Evolutionary conservation across 1,284 basidiomycete genomes (phyloP), one percentile per base, ranked within the genome.

Genomic region (Ceratobasidium sp.): DNA sequence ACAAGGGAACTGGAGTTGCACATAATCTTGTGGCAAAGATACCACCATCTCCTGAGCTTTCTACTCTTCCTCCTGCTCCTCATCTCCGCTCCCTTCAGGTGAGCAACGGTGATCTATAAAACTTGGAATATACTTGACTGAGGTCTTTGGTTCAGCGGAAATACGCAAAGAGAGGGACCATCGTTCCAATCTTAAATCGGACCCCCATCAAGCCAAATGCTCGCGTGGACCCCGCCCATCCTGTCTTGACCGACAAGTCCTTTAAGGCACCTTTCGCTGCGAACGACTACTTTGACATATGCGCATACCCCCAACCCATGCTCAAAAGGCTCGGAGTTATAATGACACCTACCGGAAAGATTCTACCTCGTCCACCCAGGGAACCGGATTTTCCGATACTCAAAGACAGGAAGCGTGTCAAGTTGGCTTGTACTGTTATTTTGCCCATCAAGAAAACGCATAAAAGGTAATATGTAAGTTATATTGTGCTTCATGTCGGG

Each of bases 61-160:
- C 63, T 16, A 30, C 63, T 43, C 63, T 66, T 16, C 63, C 63
- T 26, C 63, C 47, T 23, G 49, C 63, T 35, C 30, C n/a, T 23
- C 50, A 52, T 49, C 47, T 66, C n/a, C 63, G 63, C 49, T 66
- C 63, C 13, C 38, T 66, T 7, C 63, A 66, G 47, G 63, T 66
- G 32, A 66, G 23, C 46, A 46, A 7, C n/a, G 30, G 14, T 32
- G 43, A 8, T 63, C 61, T 16, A n/a, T 16, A 11, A 18, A 8
- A 26, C n/a, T n/a, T n/a, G n/a, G n/a, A n/a, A n/a, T n/a, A n/a
- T n/a, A 26, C 14, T 41, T 14, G 32, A 35, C 23, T 41, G 41
- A 28, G 28, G 21, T 43, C 35, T 43, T n/a, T n/a, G n/a, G n/a
- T 4, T 21, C 21, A 66, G 63, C 28, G 30, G 2, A 28, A 50